These are phyloP conservation scores for Wallacemonas sp. DNA, from an alignment of 208 protist genomes.

Conservation along the genomic window DNA sequence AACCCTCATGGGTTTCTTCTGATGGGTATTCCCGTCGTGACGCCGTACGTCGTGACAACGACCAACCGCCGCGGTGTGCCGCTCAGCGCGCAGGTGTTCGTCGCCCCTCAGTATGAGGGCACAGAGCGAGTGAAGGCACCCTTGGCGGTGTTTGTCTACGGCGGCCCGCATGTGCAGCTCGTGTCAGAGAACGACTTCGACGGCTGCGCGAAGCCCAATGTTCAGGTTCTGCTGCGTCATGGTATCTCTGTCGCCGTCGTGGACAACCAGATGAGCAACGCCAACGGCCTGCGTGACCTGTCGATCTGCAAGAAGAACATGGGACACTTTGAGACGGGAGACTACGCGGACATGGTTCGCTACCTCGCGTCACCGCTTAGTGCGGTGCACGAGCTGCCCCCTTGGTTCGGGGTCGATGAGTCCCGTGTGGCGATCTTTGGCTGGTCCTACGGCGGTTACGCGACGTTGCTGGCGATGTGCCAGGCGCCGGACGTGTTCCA, in stretches of 20 bases:
- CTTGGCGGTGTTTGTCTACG: slow-evolving; percentile 83
- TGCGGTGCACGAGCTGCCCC: slow-evolving; percentile 18
- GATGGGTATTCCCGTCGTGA: slow-evolving; percentile 28
- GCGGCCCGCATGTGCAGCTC: slow-evolving; percentile 86
- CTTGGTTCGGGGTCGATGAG: slow-evolving; percentile 54
- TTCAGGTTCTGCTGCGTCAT: slow-evolving; percentile 65
- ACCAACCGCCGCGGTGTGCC: slow-evolving; percentile 66
- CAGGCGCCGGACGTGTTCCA: slow-evolving; percentile 78
- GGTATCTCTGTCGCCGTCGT: slow-evolving; percentile 80
- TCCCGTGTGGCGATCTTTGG: slow-evolving; percentile 80
- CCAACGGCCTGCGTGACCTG: slow-evolving; percentile 71
- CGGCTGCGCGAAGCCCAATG: slow-evolving; percentile 23
- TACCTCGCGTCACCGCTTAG: slow-evolving; percentile 32
- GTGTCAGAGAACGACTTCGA: slow-evolving; percentile 72
- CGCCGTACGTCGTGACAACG: slow-evolving; percentile 49
- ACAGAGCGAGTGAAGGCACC: slow-evolving; percentile 22
- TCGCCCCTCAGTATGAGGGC: slow-evolving; percentile 24
- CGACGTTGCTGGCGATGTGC: slow-evolving; percentile 82
- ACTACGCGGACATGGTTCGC: slow-evolving; percentile 73
- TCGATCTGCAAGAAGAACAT: slow-evolving; percentile 86
- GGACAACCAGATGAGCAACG: slow-evolving; percentile 87
- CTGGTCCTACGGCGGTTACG: slow-evolving; percentile 91
- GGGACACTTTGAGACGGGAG: slow-evolving; percentile 78
- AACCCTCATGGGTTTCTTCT: neutral
- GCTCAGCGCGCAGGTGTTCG: slow-evolving; percentile 68